Evolutionary conservation across 257 asterid genomes (phyloP).

Genomic region (Solanum acaule): DNA sequence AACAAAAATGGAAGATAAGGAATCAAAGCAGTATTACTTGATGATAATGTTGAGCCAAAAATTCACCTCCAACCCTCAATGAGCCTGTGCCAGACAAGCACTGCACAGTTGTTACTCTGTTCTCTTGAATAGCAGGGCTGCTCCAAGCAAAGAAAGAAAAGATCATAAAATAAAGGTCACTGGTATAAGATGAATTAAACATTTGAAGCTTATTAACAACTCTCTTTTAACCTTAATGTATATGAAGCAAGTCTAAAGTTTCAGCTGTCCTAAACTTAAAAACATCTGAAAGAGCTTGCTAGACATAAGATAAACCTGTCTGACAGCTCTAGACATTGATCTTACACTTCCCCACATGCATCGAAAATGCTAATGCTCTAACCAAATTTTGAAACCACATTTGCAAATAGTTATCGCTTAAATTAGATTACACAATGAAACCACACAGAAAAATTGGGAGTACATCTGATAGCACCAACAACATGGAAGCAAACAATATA

Average conservation of each 20-base stretch:
- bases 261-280: not conserved
- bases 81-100: slow-evolving; percentile 99
- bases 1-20: not conserved
- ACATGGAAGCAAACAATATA: not conserved
- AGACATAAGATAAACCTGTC: not conserved
- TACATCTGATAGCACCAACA: not conserved
- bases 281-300: not conserved
- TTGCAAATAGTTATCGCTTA: not conserved
- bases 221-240: not conserved
- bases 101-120: slow-evolving; percentile 91
- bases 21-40: slow-evolving; percentile 31
- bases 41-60: slow-evolving; percentile 78
- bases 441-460: not conserved
- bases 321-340: not conserved
- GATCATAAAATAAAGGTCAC: not conserved
- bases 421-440: not conserved
- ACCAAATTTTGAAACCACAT: not conserved
- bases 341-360: not conserved
- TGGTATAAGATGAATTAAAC: not conserved
- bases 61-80: slow-evolving; percentile 93
- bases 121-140: slow-evolving; percentile 89
- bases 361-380: not conserved
- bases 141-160: slow-evolving; percentile 15
- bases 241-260: not conserved
- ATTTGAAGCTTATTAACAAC: not conserved